Conservation (phyloP, 805 yeast species). For the Kuraishia capsulata region DNA sequence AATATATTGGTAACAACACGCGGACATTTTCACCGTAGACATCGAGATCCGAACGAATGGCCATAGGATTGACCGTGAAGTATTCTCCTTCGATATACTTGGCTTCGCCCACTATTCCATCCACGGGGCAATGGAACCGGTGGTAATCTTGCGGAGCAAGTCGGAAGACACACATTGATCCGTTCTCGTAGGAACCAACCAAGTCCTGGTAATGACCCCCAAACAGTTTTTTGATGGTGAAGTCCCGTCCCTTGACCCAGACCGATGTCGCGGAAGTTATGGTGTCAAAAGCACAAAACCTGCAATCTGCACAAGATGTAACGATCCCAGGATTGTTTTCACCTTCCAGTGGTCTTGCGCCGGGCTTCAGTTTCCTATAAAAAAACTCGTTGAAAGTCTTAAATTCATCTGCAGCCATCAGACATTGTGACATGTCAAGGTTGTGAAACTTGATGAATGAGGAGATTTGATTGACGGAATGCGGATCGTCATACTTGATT, state of each 20-base stretch:
- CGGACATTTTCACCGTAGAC: conserved; percentile 91
- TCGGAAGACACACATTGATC: conserved; percentile 72
- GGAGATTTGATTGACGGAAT: conserved; percentile 56
- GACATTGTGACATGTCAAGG: conserved; percentile 67
- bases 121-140: conserved; percentile 83
- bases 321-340: conserved; percentile 41
- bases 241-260: conserved; percentile 86
- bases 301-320: conserved; percentile 80
- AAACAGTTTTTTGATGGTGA: conserved; percentile 56
- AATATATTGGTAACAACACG: conserved; percentile 65
- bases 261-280: conserved; percentile 55
- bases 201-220: conserved; percentile 28
- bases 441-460: conserved; percentile 78
- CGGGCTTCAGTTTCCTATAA: conserved; percentile 65
- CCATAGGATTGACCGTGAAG: conserved; percentile 97
- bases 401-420: conserved; percentile 34
- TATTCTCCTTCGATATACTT: conserved; percentile 77
- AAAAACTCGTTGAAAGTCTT: conserved; percentile 84
- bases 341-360: conserved; percentile 64
- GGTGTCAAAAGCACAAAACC: conserved; percentile 62
- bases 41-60: conserved; percentile 77
- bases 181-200: conserved; percentile 31
- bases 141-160: conserved; percentile 97
- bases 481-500: conserved; percentile 63
- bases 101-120: conserved; percentile 62